Evolutionary conservation across 73 alveolate genomes (phyloP).

Genomic region (Urostyla sp.): DNA sequence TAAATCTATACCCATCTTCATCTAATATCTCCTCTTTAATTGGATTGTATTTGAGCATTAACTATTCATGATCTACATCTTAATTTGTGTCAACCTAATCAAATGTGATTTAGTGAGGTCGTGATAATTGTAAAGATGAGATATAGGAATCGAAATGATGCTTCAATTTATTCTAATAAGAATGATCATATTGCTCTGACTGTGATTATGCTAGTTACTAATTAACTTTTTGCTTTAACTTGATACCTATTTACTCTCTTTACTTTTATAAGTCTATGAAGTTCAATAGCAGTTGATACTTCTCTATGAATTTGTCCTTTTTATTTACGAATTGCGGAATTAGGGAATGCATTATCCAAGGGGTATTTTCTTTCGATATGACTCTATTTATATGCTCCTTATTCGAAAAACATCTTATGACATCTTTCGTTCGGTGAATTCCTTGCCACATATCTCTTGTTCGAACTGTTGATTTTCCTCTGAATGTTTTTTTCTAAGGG

Average conservation of each 20-base stretch:
- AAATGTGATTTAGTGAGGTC: too few relatives aligned
- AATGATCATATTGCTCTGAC: background rate
- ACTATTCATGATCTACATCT: too few relatives aligned
- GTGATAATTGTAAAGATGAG: slow-evolving; percentile 8
- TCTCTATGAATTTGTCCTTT: slow-evolving; percentile 37
- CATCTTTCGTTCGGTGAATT: slow-evolving; percentile 34
- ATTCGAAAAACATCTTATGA: slow-evolving; percentile 10
- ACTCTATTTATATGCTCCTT: slow-evolving; percentile 40
- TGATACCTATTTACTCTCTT: slow-evolving; percentile 8
- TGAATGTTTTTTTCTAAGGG: too few relatives aligned
- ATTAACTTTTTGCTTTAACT: background rate
- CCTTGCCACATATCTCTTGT: slow-evolving; percentile 54
- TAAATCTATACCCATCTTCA: too few relatives aligned
- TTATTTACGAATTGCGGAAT: slow-evolving; percentile 8
- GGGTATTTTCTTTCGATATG: slow-evolving; percentile 22
- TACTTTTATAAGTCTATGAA: background rate
- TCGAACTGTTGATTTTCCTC: too few relatives aligned
- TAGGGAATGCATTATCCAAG: slow-evolving; percentile 10
- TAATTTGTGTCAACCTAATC: too few relatives aligned
- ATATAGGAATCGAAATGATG: slow-evolving; percentile 35
- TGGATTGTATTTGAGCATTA: too few relatives aligned
- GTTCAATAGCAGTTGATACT: slow-evolving; percentile 28
- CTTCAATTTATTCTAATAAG: slow-evolving; percentile 9
- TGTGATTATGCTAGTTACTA: background rate
- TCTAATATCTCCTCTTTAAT: too few relatives aligned